Evolutionary conservation across 208 protist genomes (phyloP), one percentile per base, ranked within the genome.

Genomic region (Leishmania gerbilli): DNA sequence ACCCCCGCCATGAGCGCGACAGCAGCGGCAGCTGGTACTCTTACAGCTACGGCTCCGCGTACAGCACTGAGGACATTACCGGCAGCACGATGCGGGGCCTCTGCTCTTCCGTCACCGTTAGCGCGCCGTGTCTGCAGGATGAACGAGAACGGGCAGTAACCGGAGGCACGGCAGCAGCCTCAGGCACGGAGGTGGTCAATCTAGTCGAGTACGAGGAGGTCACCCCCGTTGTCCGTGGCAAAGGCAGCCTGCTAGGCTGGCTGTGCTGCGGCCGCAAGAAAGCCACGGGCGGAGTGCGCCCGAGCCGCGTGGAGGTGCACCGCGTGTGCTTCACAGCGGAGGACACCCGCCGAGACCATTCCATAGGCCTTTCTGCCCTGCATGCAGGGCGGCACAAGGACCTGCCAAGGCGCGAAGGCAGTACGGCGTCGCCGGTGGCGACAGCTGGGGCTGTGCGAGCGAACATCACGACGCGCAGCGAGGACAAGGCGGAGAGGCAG

Each of bases 191-290:
- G 55, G 7, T 42, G 3, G 37, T 65, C 27, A 13, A n/a, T 13
- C 34, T 62, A 40, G 65, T 51, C 75, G 83, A 68, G 13, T 87
- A 84, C 79, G 83, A 87, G 51, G 79, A 80, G 56, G 79, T 87
- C n/a, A 49, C 62, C 19, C 74, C 74, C 1, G 40, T 77, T 67
- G 74, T 40, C 56, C 21, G 49, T 17, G 74, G 74, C 55, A 8
- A 34, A 1, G 27, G 55, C 21, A 17, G 64, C 56, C 40, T 49
- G 45, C 58, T 79, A 9, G 24, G 47, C 2, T 78, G 77, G 53
- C 67, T 82, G 65, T 64, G 71, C 4, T 79, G 77, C 37, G 40
- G 80, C 40, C 71, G 40, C 11, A 65, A 67, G 45, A 77, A 53
- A 45, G 58, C 65, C 7, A 34, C 74, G 31, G 53, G 42, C 1